phyloP scores from a whole-genome alignment of 2,329 filamentous ascomycete species.

The Exophiala sideris region DNA sequence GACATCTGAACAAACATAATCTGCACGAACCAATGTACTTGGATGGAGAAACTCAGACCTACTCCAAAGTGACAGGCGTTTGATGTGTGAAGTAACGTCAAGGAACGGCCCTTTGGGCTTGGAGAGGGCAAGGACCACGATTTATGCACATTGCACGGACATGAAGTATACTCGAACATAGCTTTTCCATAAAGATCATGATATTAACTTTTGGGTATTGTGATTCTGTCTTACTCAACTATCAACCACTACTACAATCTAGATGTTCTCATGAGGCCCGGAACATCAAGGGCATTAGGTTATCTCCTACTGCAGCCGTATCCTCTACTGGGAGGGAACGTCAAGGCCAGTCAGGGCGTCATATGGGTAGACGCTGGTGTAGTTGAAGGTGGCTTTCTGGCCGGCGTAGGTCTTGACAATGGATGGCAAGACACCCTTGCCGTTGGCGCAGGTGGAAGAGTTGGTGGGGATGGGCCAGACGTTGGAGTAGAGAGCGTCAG shows the following conservation, averaged over 20 bases:
- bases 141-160: too few species aligned
- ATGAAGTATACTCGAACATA: neutral
- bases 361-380: slow-evolving; percentile 17
- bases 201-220: neutral
- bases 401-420: slow-evolving; percentile 13
- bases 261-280: neutral
- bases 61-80: too few species aligned
- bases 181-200: neutral
- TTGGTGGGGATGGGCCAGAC: slow-evolving; percentile 46
- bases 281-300: too few species aligned
- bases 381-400: slow-evolving; percentile 13
- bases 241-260: neutral
- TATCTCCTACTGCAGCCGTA: too few species aligned
- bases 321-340: neutral
- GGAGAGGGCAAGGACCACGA: too few species aligned
- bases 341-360: slow-evolving; percentile 12
- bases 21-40: too few species aligned
- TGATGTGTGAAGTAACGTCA: too few species aligned
- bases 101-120: too few species aligned
- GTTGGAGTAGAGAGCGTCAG: slow-evolving; percentile 28
- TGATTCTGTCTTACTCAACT: neutral
- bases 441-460: slow-evolving; percentile 70
- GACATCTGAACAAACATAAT: too few species aligned
- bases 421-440: slow-evolving; percentile 52
- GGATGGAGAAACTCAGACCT: too few species aligned